These are phyloP conservation scores for Trichoderma erinaceum DNA, from an alignment of 495 filamentous ascomycete species.

Conservation along the genomic window DNA sequence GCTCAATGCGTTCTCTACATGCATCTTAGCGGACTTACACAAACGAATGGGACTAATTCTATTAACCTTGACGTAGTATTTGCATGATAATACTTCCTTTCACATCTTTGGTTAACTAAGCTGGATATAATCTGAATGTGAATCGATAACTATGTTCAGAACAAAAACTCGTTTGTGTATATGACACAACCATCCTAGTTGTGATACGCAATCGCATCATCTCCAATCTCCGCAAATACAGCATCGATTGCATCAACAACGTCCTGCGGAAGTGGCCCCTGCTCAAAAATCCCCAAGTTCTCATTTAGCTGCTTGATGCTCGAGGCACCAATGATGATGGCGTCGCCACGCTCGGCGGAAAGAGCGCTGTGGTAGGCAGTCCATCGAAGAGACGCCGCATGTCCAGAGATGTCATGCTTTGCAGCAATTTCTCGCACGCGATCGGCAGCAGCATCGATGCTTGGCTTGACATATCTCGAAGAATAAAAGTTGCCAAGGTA, in stretches of 20 bases:
- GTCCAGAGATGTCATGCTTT: conserved; percentile 68
- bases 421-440: conserved; percentile 46
- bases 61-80: too few species aligned
- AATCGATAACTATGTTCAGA: not conserved
- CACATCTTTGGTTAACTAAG: too few species aligned
- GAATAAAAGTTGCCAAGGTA: conserved; percentile 21
- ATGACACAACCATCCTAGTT: not conserved
- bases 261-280: conserved; percentile 81
- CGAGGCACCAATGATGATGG: conserved; percentile 76
- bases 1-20: too few species aligned
- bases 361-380: conserved; percentile 67
- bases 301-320: conserved; percentile 65
- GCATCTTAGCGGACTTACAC: too few species aligned
- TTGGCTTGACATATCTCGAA: conserved; percentile 19
- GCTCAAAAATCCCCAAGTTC: conserved; percentile 74
- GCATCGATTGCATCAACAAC: conserved; percentile 70
- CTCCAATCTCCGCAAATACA: conserved; percentile 34
- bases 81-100: too few species aligned
- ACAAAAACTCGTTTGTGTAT: not conserved
- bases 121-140: too few species aligned
- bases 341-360: conserved; percentile 70
- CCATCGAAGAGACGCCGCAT: conserved; percentile 81
- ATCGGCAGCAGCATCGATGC: conserved; percentile 20
- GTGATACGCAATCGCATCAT: conserved; percentile 1
- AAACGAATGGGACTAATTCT: too few species aligned